These are phyloP conservation scores for Cymodocea nodosa DNA, from an alignment of 116 monocot species.

Conservation along the genomic window DNA sequence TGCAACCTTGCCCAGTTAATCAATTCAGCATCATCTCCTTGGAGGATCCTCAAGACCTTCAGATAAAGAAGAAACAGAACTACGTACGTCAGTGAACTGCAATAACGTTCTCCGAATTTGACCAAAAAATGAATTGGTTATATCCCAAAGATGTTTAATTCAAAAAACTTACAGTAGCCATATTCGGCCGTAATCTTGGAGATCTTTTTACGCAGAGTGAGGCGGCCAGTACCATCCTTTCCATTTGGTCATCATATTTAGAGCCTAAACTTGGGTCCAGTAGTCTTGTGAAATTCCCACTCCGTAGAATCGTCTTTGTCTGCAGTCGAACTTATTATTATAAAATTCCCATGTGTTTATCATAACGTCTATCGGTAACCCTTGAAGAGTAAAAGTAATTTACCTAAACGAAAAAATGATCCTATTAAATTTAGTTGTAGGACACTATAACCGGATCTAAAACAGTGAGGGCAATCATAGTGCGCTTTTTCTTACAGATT, in stretches of 20 bases:
- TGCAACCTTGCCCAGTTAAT: constrained; percentile 44
- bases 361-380: too few species aligned
- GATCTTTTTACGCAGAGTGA: constrained; percentile 55
- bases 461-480: too few species aligned
- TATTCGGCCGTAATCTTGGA: constrained; percentile 42
- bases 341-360: background rate
- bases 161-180: constrained; percentile 34
- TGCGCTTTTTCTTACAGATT: too few species aligned
- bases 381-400: too few species aligned
- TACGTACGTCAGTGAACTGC: too few species aligned
- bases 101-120: background rate
- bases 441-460: too few species aligned
- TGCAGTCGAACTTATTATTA: constrained; percentile 12
- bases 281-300: constrained; percentile 35
- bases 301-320: constrained; percentile 54
- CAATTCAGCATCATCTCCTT: constrained; percentile 36
- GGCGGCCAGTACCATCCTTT: constrained; percentile 63
- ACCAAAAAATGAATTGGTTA: background rate
- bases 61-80: background rate
- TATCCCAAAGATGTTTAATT: background rate
- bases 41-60: constrained; percentile 61
- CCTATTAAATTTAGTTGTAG: too few species aligned
- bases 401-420: too few species aligned
- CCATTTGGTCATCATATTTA: constrained; percentile 35
- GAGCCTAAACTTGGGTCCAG: constrained; percentile 54